phyloP scores from a whole-genome alignment of 192 early-diverging fungal genomes.

The Backusella luteola region DNA sequence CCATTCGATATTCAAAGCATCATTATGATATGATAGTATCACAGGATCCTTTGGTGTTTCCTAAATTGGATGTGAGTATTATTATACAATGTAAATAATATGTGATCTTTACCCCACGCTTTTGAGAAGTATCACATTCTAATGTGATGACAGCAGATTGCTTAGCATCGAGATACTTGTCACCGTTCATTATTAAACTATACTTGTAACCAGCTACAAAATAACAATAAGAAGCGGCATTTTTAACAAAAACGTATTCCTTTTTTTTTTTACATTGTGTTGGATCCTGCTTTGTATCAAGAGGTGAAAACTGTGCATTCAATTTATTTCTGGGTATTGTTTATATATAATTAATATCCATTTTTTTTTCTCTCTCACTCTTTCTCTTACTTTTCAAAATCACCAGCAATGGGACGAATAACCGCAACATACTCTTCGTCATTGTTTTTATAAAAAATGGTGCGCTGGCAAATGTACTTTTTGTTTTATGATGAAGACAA shows the following conservation, averaged over 20 bases:
- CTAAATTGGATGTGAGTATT: neutral
- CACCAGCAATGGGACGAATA: constrained; percentile 1
- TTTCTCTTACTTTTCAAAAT: constrained; percentile 1
- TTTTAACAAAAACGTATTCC: neutral
- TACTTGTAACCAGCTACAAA: constrained; percentile 26
- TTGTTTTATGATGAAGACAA: neutral
- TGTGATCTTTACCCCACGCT: neutral
- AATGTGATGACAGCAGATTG: constrained; percentile 31
- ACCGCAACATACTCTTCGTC: neutral
- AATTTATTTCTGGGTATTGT: neutral
- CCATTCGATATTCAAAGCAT: constrained; percentile 24
- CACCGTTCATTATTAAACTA: constrained; percentile 19
- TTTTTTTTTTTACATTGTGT: constrained; percentile 21
- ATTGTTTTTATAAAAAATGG: neutral
- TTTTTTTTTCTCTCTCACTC: neutral
- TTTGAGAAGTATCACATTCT: constrained; percentile 26
- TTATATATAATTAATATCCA: neutral
- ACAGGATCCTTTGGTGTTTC: constrained; percentile 6
- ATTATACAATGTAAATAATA: neutral
- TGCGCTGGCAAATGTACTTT: neutral
- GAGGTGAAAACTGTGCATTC: neutral
- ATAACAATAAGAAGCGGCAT: neutral
- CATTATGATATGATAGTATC: constrained; percentile 17
- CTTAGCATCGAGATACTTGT: constrained; percentile 1
- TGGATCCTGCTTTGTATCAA: constrained; percentile 18